Evolutionary conservation across 1,139 yeast species (phyloP).

Genomic region (Maudiozyma humilis): DNA sequence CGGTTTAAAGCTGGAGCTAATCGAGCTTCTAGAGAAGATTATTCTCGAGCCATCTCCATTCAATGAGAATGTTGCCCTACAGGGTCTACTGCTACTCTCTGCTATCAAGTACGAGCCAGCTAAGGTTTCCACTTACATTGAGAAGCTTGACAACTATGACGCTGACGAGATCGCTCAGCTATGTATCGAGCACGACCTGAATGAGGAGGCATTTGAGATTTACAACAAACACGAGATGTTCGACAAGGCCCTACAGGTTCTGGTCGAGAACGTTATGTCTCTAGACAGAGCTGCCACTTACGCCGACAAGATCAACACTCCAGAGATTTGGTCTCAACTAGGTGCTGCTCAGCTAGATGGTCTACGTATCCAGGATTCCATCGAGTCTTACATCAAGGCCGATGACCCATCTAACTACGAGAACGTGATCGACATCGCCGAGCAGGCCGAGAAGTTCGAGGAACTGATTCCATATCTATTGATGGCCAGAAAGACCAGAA

Average conservation of each 20-base stretch:
- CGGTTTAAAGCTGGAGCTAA: conserved; percentile 83
- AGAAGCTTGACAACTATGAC: conserved; percentile 83
- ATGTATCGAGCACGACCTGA: conserved; percentile 78
- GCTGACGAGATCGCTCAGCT: conserved; percentile 90
- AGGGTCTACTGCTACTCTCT: conserved; percentile 83
- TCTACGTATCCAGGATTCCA: conserved; percentile 83
- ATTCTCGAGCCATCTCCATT: conserved; percentile 95
- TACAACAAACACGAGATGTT: conserved; percentile 78
- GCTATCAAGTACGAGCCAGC: conserved; percentile 92
- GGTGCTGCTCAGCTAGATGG: conserved; percentile 97
- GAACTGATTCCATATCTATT: conserved; percentile 79
- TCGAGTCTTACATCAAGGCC: conserved; percentile 81
- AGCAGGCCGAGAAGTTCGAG: conserved; percentile 92
- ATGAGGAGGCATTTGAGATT: conserved; percentile 92
- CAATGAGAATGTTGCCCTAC: conserved; percentile 88
- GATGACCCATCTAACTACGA: conserved; percentile 85
- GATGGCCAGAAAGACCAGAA: conserved; percentile 89
- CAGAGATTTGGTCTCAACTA: conserved; percentile 89
- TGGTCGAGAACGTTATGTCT: conserved; percentile 88
- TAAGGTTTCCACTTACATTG: conserved; percentile 76
- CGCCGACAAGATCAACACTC: conserved; percentile 79
- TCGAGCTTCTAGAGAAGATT: conserved; percentile 90
- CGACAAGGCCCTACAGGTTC: conserved; percentile 75
- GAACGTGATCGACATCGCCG: conserved; percentile 90
- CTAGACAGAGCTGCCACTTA: conserved; percentile 91